These are phyloP conservation scores for Akebia trifoliata DNA, from an alignment of 164 flowering plant species.

Conservation along the genomic window DNA sequence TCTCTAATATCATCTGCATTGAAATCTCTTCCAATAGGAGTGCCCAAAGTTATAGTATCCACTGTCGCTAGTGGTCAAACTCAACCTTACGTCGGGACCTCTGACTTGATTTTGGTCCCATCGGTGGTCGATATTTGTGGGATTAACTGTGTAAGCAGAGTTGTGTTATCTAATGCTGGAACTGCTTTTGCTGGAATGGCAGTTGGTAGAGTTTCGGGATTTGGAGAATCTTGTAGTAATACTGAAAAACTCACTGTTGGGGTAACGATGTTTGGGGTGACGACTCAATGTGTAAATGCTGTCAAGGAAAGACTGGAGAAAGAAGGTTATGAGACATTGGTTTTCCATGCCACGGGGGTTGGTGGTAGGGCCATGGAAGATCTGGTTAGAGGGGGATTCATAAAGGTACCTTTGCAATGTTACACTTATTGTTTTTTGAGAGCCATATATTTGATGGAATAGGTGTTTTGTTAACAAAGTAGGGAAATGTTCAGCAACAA, in stretches of 20 bases:
- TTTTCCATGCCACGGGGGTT: constrained; percentile 97
- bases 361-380: constrained; percentile 98
- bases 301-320: constrained; percentile 63
- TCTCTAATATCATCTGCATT: constrained; percentile 67
- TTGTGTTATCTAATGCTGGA: constrained; percentile 72
- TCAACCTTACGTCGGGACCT: constrained; percentile 67
- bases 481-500: no score
- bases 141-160: constrained; percentile 69
- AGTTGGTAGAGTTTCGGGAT: constrained; percentile 38
- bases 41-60: constrained; percentile 79
- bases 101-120: constrained; percentile 80
- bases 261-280: constrained; percentile 94
- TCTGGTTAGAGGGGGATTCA: constrained; percentile 70
- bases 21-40: constrained; percentile 65
- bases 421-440: not conserved
- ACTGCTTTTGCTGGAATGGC: constrained; percentile 94
- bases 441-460: not conserved
- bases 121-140: constrained; percentile 95
- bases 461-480: not conserved
- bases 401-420: constrained; percentile 50
- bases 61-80: constrained; percentile 95
- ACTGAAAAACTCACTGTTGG: constrained; percentile 60
- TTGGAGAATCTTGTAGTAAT: constrained; percentile 13
- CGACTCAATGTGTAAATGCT: constrained; percentile 89
- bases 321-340: constrained; percentile 79